These are phyloP conservation scores for Debaryomyces sp. DNA, from an alignment of 1,139 yeast genomes.

Conservation along the genomic window DNA sequence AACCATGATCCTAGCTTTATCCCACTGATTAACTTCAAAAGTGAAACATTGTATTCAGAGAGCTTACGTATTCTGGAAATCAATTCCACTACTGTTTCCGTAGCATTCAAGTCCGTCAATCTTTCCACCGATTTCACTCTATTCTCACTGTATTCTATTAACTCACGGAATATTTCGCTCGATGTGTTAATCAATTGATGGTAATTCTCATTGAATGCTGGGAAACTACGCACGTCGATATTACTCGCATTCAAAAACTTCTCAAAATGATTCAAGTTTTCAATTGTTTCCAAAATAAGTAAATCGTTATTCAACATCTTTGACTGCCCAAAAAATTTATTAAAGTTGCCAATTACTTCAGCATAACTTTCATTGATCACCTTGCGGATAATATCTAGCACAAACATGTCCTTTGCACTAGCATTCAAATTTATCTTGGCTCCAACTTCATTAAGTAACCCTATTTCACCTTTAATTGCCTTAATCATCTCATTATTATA, in stretches of 20 bases:
- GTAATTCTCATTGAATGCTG: conserved; percentile 16
- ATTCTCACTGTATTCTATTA: conserved; percentile 56
- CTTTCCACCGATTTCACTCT: conserved; percentile 48
- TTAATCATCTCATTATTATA: conserved; percentile 57
- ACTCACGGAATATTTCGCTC: conserved; percentile 55
- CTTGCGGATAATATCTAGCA: conserved; percentile 26
- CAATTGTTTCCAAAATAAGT: conserved; percentile 49
- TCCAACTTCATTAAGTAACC: conserved; percentile 38
- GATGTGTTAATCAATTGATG: conserved; percentile 21
- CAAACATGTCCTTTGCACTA: conserved; percentile 14
- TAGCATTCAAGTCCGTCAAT: conserved; percentile 64
- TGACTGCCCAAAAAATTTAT: conserved; percentile 14
- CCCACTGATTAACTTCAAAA: conserved; percentile 51
- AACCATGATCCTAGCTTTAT: conserved; percentile 72
- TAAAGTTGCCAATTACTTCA: conserved; percentile 17
- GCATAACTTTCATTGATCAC: conserved; percentile 26
- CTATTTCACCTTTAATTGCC: conserved; percentile 51
- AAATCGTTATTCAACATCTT: conserved; percentile 30
- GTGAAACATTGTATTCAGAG: conserved; percentile 62
- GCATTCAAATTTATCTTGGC: conserved; percentile 16
- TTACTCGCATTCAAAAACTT: conserved; percentile 17
- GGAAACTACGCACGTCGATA: conserved; percentile 11
- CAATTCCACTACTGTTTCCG: conserved; percentile 68
- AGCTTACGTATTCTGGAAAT: conserved; percentile 63
- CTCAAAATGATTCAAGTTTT: conserved; percentile 29